A percentile compares a stretch with the other conserved stretches of the same genome.
Evolutionary conservation across 2,329 filamentous ascomycete species (phyloP).

Genomic region (Cercospora sp.): DNA sequence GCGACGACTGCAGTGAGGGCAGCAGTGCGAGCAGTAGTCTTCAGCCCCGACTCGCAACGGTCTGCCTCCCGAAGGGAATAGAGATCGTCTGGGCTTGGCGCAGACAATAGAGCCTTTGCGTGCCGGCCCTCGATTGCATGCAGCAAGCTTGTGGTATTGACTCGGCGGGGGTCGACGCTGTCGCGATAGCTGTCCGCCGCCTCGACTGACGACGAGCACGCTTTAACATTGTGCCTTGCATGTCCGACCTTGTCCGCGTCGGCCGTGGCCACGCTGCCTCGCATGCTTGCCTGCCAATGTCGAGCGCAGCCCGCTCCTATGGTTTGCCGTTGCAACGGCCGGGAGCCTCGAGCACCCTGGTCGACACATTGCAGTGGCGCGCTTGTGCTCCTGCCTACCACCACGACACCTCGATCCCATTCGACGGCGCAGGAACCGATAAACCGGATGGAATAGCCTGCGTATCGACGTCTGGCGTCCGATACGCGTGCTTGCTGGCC

Average conservation of each 20-base stretch:
- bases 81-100: constrained; percentile 5
- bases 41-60: neutral
- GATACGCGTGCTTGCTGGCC: neutral
- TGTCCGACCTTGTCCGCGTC: constrained; percentile 2
- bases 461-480: constrained; percentile 3
- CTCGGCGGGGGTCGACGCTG: neutral
- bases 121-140: neutral
- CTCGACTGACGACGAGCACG: neutral
- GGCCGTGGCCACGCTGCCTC: neutral
- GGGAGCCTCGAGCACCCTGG: neutral
- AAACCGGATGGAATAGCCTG: neutral
- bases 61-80: neutral
- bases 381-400: neutral
- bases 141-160: neutral
- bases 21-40: neutral
- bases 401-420: constrained; percentile 1
- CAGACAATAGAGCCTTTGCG: constrained; percentile 1
- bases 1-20: neutral
- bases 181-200: neutral
- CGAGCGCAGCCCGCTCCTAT: neutral
- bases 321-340: constrained; percentile 2
- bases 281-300: neutral
- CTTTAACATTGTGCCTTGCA: neutral
- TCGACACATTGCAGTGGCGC: neutral
- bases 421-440: constrained; percentile 3